Percentiles rank a stretch among this genome's conserved stretches.
These are phyloP conservation scores for Selaginella tamariscina DNA, from an alignment of 75 land plant genomes.

Conservation along the genomic window DNA sequence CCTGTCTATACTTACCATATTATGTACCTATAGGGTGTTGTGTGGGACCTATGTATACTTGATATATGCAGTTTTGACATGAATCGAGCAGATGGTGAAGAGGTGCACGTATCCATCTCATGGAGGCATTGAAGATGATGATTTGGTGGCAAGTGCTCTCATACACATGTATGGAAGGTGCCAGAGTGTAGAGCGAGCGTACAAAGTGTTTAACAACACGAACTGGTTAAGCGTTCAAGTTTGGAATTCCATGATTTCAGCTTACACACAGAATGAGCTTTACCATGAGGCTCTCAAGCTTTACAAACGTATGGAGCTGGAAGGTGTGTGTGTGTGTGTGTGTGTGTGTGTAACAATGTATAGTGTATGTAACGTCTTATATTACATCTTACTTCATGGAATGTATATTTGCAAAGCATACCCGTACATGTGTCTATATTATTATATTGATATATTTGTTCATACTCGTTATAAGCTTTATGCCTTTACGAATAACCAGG, in stretches of 20 bases:
- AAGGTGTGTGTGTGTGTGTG: background rate
- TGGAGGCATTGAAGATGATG: background rate
- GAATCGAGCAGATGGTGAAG: background rate
- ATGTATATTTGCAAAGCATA: background rate
- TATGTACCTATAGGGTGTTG: no score
- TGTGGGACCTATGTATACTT: no score
- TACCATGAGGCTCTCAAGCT: background rate
- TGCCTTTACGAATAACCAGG: no score
- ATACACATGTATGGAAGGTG: background rate
- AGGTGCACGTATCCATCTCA: background rate
- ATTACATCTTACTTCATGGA: background rate
- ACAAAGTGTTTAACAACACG: background rate
- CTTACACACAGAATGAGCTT: background rate
- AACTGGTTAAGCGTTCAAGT: background rate
- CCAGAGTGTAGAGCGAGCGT: background rate
- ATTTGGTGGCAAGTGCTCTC: background rate
- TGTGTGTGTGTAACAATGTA: background rate
- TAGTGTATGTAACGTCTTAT: background rate
- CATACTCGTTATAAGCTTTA: no score
- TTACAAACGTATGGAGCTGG: background rate
- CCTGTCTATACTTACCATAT: no score
- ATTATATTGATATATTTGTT: no score
- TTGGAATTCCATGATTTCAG: slow-evolving; percentile 7
- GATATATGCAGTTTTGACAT: no score
- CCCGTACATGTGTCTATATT: background rate